Percentiles rank a stretch among this genome's conserved stretches.
Conservation (phyloP, 2,329 filamentous ascomycete genomes). For the Trichoderma sp. region DNA sequence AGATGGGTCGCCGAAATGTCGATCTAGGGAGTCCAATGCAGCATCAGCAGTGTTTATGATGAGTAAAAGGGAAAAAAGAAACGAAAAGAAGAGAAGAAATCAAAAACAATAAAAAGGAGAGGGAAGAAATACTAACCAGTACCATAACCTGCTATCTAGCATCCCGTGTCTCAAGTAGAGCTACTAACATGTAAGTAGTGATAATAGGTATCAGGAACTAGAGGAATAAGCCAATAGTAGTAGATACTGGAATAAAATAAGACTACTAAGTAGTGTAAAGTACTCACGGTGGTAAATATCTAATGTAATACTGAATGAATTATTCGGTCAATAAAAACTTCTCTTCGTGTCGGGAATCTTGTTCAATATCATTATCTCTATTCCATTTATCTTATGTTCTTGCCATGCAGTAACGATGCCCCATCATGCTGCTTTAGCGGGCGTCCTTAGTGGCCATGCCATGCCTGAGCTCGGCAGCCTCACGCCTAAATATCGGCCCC, state of each 20-base stretch:
- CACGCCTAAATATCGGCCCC: constrained; percentile 20
- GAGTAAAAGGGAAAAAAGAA: background rate
- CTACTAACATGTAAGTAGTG: no score
- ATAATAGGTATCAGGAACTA: background rate
- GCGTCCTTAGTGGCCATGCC: background rate
- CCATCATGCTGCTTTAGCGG: background rate
- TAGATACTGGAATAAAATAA: background rate
- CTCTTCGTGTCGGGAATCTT: background rate
- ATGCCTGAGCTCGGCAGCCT: constrained; percentile 7
- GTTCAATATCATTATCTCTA: background rate
- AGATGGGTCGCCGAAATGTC: background rate
- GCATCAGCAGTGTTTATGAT: background rate
- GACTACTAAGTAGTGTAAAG: background rate
- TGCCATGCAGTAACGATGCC: background rate
- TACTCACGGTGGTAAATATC: background rate
- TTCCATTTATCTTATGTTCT: background rate
- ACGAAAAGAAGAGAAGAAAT: background rate
- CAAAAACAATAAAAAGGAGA: no score
- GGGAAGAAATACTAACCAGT: background rate
- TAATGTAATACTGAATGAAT: background rate
- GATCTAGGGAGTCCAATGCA: background rate
- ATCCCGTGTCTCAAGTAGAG: background rate
- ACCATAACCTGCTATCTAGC: background rate
- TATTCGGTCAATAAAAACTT: background rate
- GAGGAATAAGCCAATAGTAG: background rate